These are phyloP conservation scores for Chaetoceros muelleri DNA, from an alignment of 108 stramenopile species.

Conservation along the genomic window DNA sequence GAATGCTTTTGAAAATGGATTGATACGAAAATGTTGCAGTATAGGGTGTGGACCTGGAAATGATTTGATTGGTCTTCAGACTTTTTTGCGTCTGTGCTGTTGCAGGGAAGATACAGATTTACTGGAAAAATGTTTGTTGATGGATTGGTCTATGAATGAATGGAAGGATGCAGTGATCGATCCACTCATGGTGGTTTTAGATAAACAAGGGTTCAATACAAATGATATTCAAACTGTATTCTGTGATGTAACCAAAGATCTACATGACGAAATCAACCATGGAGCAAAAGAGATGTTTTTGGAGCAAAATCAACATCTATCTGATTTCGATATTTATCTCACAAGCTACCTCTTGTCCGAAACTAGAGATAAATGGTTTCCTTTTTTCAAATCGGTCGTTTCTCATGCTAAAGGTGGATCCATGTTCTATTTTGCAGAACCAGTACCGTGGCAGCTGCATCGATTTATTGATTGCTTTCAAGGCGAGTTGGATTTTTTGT, in stretches of 20 bases:
- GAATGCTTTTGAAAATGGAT: background rate
- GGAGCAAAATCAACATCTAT: background rate
- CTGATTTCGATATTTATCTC: constrained; percentile 5
- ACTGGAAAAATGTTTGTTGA: constrained; percentile 21
- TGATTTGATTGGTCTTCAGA: constrained; percentile 45
- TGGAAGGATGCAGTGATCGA: constrained; percentile 49
- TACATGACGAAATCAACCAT: background rate
- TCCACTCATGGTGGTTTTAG: constrained; percentile 28
- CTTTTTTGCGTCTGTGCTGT: background rate
- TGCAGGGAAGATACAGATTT: background rate
- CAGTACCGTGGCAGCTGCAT: constrained; percentile 69
- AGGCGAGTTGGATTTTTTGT: constrained; percentile 24
- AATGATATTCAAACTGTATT: constrained; percentile 8
- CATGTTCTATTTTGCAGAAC: constrained; percentile 59
- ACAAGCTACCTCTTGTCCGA: constrained; percentile 64
- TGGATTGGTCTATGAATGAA: constrained; percentile 57
- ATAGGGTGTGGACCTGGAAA: constrained; percentile 73
- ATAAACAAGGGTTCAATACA: constrained; percentile 16
- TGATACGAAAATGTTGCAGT: constrained; percentile 23
- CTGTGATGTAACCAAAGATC: constrained; percentile 27
- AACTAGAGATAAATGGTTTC: constrained; percentile 49
- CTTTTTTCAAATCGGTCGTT: constrained; percentile 34
- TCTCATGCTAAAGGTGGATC: constrained; percentile 20
- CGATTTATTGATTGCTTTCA: constrained; percentile 19
- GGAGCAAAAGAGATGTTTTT: background rate